Evolutionary conservation across 306 rosid genomes (phyloP).

Genomic region (Erythrophleum fordii): DNA sequence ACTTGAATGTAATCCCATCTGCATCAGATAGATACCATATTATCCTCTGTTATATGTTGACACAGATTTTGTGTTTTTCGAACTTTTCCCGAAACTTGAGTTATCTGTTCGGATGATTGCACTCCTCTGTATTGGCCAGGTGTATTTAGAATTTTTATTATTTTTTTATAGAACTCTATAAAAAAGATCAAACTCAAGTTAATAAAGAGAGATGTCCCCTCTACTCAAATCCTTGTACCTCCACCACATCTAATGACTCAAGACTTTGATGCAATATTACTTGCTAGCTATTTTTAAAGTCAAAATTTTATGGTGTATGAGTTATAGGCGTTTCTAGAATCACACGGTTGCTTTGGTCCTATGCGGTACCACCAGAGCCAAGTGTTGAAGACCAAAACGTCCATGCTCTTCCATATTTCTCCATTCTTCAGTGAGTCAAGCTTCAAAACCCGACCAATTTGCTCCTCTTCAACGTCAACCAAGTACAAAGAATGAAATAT

Average conservation of each 20-base stretch:
- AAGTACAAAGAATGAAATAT: slow-evolving; percentile 42
- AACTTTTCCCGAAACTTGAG: background rate
- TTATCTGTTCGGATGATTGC: too few species aligned
- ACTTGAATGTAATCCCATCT: slow-evolving; percentile 79
- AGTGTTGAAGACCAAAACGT: slow-evolving; percentile 70
- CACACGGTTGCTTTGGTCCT: slow-evolving; percentile 64
- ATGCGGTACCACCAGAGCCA: slow-evolving; percentile 89
- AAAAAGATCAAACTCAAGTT: background rate
- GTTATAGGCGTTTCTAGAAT: slow-evolving; percentile 2
- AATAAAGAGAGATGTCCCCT: background rate
- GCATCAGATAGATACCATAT: background rate
- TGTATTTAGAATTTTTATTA: too few species aligned
- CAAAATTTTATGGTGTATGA: background rate
- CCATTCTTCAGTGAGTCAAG: slow-evolving; percentile 68
- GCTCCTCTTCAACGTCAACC: slow-evolving; percentile 68
- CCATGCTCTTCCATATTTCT: slow-evolving; percentile 62
- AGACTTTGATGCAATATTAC: too few species aligned
- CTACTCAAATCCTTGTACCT: background rate
- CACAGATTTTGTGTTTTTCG: background rate
- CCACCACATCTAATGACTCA: too few species aligned
- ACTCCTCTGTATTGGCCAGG: too few species aligned
- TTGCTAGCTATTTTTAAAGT: too few species aligned
- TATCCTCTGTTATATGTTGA: background rate
- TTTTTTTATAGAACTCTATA: too few species aligned
- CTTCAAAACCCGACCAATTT: slow-evolving; percentile 62